Percentiles rank a stretch among this genome's conserved stretches.
phyloP scores from a whole-genome alignment of 1,139 yeast species.

The Candida neerlandica region DNA sequence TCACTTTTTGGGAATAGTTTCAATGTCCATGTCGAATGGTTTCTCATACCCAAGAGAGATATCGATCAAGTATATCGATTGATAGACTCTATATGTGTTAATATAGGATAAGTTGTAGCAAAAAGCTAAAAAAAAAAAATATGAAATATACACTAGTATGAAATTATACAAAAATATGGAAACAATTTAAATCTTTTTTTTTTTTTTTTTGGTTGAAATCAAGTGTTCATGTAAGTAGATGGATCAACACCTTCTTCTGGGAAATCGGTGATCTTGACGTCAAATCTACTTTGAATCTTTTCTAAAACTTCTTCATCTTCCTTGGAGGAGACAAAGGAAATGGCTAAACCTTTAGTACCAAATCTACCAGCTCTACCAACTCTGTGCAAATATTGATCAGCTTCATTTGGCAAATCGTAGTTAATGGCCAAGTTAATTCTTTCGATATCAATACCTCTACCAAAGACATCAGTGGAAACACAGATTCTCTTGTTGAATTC shows the following conservation, averaged over 20 bases:
- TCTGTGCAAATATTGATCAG: conserved; percentile 98
- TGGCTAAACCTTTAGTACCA: conserved; percentile 98
- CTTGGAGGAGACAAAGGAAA: conserved; percentile 82
- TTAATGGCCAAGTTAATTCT: conserved; percentile 97
- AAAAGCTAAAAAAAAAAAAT: conserved; percentile 2
- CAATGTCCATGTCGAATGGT: conserved; percentile 61
- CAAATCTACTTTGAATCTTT: conserved; percentile 96
- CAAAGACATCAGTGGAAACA: conserved; percentile 97
- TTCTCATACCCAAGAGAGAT: conserved; percentile 50
- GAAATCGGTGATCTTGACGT: conserved; percentile 90
- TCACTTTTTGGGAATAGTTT: conserved; percentile 18
- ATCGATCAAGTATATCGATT: conserved; percentile 38
- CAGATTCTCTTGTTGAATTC: conserved; percentile 98
- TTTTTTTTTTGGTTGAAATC: conserved; percentile 18
- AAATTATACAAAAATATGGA: conserved; percentile 7
- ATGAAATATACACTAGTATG: conserved; percentile 1
- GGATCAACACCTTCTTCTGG: conserved; percentile 99
- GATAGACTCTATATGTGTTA: conserved; percentile 36
- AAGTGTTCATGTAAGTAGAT: conserved; percentile 96
- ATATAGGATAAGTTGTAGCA: conserved; percentile 6
- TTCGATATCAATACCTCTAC: conserved; percentile 99
- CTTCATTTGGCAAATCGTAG: conserved; percentile 88
- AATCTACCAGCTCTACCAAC: conserved; percentile 99
- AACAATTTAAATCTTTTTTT: neutral
- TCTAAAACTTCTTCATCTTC: conserved; percentile 90